Percentiles rank a stretch among this genome's conserved stretches.
Conservation (phyloP, 2,329 filamentous ascomycete genomes). For the Clathrospora elynae region DNA sequence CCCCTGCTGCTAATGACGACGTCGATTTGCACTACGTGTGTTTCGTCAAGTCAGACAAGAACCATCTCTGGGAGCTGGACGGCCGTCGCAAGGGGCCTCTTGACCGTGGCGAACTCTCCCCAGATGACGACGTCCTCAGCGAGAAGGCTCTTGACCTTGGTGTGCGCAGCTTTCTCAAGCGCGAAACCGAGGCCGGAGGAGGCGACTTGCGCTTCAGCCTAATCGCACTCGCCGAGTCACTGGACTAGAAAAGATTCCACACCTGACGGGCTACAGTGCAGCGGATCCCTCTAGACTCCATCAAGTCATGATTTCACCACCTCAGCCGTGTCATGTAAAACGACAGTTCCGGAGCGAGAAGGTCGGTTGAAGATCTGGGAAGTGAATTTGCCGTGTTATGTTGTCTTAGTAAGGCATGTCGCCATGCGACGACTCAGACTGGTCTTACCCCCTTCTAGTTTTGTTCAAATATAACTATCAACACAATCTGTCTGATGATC, state of each 20-base stretch:
- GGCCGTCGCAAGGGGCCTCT: constrained; percentile 74
- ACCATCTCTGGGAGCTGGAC: constrained; percentile 79
- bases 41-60: constrained; percentile 78
- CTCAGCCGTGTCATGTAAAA: too few relatives aligned
- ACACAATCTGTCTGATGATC: background rate
- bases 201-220: constrained; percentile 68
- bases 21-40: constrained; percentile 96
- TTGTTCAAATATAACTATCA: constrained; percentile 2
- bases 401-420: constrained; percentile 22
- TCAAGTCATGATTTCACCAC: background rate
- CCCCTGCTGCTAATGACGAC: constrained; percentile 76
- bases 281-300: too few relatives aligned
- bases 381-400: too few relatives aligned
- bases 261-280: too few relatives aligned
- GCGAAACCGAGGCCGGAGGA: constrained; percentile 59
- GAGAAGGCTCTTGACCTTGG: constrained; percentile 75
- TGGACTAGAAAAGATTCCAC: constrained; percentile 53
- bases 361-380: background rate
- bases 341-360: background rate
- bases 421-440: constrained; percentile 12
- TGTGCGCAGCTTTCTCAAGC: constrained; percentile 63
- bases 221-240: constrained; percentile 64
- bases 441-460: constrained; percentile 33
- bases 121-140: constrained; percentile 61
- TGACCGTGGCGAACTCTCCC: constrained; percentile 58